Conservation (phyloP, 345 rosid genomes). For the Cardamine chenopodiifolia region DNA sequence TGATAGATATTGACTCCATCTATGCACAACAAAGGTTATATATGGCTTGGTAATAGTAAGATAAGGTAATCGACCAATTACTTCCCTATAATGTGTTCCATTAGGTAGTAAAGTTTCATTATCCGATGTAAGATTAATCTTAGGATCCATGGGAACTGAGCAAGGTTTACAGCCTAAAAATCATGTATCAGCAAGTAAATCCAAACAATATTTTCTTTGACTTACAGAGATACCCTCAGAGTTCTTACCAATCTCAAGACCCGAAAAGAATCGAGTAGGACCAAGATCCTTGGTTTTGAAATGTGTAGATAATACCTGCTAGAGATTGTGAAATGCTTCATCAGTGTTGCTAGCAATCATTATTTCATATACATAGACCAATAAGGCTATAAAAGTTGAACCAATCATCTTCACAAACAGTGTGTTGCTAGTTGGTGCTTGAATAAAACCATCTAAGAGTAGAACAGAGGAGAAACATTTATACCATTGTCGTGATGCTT, state of each 20-base stretch:
- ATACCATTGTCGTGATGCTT: background rate
- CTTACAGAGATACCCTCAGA: background rate
- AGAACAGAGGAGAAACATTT: background rate
- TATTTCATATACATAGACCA: background rate
- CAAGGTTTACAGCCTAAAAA: background rate
- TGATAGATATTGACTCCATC: background rate
- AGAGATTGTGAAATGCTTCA: fast-evolving
- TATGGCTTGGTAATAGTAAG: background rate
- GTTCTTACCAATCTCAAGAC: background rate
- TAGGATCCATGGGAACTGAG: background rate
- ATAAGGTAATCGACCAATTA: fast-evolving
- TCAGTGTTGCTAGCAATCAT: background rate
- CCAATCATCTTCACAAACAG: background rate
- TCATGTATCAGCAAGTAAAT: background rate
- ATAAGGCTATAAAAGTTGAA: background rate
- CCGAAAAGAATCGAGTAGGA: background rate
- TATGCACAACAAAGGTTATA: background rate
- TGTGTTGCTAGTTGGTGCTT: background rate
- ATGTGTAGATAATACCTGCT: background rate
- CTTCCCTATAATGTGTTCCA: background rate
- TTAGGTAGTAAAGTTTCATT: background rate
- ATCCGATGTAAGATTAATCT: background rate
- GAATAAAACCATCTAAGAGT: background rate
- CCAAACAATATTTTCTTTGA: background rate
- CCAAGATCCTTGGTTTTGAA: background rate